These are phyloP conservation scores for Entophlyctis luteolus DNA, from an alignment of 192 early-diverging fungal genomes.

Conservation along the genomic window DNA sequence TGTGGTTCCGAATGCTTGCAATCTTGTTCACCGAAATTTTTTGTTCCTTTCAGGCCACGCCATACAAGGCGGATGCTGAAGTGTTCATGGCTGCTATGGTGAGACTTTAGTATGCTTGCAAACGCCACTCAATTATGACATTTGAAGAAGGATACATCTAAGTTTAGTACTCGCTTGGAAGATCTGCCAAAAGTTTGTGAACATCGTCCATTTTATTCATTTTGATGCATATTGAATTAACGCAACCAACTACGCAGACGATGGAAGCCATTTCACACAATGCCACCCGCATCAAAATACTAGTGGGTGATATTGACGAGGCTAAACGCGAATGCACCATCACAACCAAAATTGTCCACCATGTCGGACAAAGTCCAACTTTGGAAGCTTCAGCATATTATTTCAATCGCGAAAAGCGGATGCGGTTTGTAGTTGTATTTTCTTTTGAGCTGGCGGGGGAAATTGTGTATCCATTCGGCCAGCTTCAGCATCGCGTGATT, in stretches of 20 bases:
- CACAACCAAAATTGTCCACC: no score
- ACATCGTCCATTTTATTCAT: neutral
- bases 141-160: neutral
- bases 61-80: no score
- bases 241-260: neutral
- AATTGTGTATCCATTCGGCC: conserved; percentile 2
- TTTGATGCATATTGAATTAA: no score
- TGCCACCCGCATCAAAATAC: neutral
- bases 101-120: no score
- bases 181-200: neutral
- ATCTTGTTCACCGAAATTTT: no score
- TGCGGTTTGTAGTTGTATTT: conserved; percentile 11
- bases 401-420: neutral
- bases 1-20: no score
- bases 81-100: no score
- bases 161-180: neutral
- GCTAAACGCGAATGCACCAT: conserved; percentile 15
- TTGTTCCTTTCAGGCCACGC: no score
- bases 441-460: neutral
- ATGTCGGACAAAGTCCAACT: neutral
- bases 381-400: neutral
- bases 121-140: no score
- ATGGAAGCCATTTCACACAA: conserved; percentile 1
- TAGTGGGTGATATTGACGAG: conserved; percentile 8
- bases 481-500: neutral